Conservation (phyloP, 495 filamentous ascomycete genomes). For the Trichodelitschia bisporula region DNA sequence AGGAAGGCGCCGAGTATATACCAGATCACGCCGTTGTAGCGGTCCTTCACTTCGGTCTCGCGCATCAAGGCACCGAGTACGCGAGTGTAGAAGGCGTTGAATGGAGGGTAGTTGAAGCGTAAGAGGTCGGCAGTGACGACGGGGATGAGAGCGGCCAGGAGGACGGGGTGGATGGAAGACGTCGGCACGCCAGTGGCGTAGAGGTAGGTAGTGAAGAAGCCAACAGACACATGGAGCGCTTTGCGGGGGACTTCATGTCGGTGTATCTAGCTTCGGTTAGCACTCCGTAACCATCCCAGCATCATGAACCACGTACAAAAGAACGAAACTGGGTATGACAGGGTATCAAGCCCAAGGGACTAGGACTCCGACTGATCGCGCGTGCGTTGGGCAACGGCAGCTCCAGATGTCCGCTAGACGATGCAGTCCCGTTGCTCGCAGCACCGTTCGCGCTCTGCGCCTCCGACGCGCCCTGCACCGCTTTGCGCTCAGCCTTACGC, state of each 20-base stretch:
- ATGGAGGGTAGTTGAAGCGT: conserved; percentile 49
- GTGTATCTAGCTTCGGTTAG: conserved; percentile 24
- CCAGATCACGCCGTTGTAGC: conserved; percentile 92
- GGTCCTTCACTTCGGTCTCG: conserved; percentile 73
- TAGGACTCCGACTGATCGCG: conserved; percentile 66
- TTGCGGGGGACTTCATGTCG: conserved; percentile 59
- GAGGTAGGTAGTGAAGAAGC: conserved; percentile 66
- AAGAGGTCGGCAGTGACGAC: conserved; percentile 62
- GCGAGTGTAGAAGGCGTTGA: conserved; percentile 75
- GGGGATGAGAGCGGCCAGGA: conserved; percentile 66
- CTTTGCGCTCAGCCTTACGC: background rate
- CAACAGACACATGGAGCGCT: conserved; percentile 73
- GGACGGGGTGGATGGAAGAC: conserved; percentile 48
- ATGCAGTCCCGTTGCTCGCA: conserved; percentile 14
- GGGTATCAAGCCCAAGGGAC: conserved; percentile 81
- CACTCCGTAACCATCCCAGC: too few relatives aligned
- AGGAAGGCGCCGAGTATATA: conserved; percentile 79
- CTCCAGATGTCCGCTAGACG: too few relatives aligned
- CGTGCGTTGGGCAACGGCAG: too few relatives aligned
- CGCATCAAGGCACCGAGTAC: conserved; percentile 80
- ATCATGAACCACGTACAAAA: conserved; percentile 22
- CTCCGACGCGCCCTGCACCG: conserved; percentile 2
- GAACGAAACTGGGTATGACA: conserved; percentile 56
- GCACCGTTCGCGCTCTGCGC: conserved; percentile 10
- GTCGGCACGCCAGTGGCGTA: conserved; percentile 58